phyloP scores from a whole-genome alignment of 2,329 filamentous ascomycete genomes.

The Calonectria hawksworthii region DNA sequence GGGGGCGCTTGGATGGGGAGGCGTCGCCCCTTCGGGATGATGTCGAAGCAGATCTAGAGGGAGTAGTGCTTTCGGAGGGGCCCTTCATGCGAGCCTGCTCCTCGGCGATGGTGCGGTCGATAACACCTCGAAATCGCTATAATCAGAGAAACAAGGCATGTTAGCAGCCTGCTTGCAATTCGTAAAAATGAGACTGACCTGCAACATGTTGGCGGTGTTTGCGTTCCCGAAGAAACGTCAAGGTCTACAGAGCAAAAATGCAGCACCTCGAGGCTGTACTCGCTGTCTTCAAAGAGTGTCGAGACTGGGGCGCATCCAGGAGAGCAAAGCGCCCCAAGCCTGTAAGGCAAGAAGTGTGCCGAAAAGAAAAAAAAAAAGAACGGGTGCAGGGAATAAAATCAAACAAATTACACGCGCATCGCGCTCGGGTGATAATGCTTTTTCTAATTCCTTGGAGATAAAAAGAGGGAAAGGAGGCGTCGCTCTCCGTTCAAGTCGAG shows the following conservation, averaged over 20 bases:
- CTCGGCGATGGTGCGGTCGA: constrained; percentile 90
- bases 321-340: not conserved
- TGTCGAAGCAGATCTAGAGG: constrained; percentile 55
- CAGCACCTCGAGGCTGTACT: constrained; percentile 2
- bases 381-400: not conserved
- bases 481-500: constrained; percentile 16
- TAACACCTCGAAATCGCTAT: constrained; percentile 85
- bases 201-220: constrained; percentile 28
- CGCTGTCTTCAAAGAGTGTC: not conserved
- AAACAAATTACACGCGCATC: constrained; percentile 19
- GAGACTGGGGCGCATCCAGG: constrained; percentile 16
- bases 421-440: constrained; percentile 6
- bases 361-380: not conserved
- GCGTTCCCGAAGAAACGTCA: not conserved
- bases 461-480: constrained; percentile 16
- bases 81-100: constrained; percentile 86
- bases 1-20: constrained; percentile 46
- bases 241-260: constrained; percentile 12
- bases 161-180: not conserved
- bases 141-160: not conserved
- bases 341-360: not conserved
- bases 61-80: constrained; percentile 59
- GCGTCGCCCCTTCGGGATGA: constrained; percentile 58
- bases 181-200: constrained; percentile 13
- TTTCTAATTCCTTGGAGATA: not conserved